Percentiles rank a stretch among this genome's conserved stretches.
phyloP scores from a whole-genome alignment of 1,139 yeast genomes.

The Magnusiomyces magnusii region DNA sequence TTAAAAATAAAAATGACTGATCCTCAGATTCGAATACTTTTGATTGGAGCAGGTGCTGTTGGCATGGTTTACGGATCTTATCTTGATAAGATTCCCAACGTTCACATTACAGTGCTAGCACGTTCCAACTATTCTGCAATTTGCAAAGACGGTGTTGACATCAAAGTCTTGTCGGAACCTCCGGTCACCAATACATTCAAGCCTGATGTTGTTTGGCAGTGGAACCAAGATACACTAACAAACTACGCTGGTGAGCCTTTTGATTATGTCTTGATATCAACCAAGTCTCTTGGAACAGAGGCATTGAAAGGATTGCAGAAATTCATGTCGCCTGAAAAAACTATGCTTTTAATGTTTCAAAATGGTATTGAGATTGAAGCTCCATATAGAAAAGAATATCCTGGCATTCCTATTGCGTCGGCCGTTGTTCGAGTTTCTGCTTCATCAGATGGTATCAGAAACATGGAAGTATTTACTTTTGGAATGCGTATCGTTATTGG shows the following conservation, averaged over 20 bases:
- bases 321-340: slow-evolving; percentile 17
- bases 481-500: slow-evolving; percentile 17
- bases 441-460: slow-evolving; percentile 14
- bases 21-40: slow-evolving; percentile 7
- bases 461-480: slow-evolving; percentile 13
- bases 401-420: slow-evolving; percentile 19
- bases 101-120: slow-evolving; percentile 18
- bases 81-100: slow-evolving; percentile 11
- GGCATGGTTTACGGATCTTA: slow-evolving; percentile 19
- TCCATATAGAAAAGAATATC: slow-evolving; percentile 20
- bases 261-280: slow-evolving; percentile 21
- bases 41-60: slow-evolving; percentile 24
- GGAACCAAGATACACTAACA: slow-evolving; percentile 9
- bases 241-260: slow-evolving; percentile 17
- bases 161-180: slow-evolving; percentile 5
- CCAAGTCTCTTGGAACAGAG: slow-evolving; percentile 18
- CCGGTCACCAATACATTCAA: slow-evolving; percentile 1
- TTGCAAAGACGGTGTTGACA: slow-evolving; percentile 15
- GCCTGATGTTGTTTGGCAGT: slow-evolving; percentile 12
- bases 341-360: slow-evolving; percentile 21
- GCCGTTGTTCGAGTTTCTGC: slow-evolving; percentile 21
- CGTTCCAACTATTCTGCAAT: slow-evolving; percentile 20
- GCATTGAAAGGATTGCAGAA: slow-evolving; percentile 18
- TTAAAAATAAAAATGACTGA: background rate
- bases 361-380: slow-evolving; percentile 24